Base-by-base conservation (phyloP, 2,329 filamentous ascomycete species). In the Cucurbitaria berberidis region DNA sequence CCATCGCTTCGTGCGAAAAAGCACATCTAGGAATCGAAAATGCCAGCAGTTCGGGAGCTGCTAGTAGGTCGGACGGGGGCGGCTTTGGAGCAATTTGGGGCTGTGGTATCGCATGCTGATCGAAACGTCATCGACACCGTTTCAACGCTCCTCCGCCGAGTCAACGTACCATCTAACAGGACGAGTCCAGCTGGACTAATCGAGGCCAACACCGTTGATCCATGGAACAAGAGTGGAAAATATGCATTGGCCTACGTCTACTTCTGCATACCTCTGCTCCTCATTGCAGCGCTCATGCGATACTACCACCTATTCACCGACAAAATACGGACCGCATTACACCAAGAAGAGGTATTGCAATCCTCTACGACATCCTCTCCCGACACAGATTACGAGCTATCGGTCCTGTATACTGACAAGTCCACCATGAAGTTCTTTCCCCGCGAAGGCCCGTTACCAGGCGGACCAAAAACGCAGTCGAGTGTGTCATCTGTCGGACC, bases 241-340 rank as follows among this genome's bases (percentile, higher is more conserved):
- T 96, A 97, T 77, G 91, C 84, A 2, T 78, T 91, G 45, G 91
- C 89, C 51, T 96, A 91, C 86, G 91, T 93, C 13, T 96, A 96
- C 75, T 96, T 96, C 68, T 87, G 89, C 46, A 74, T 96, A 43
- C 85, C 87, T 45, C 74, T 97, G 54, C 82, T 93, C 59, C 82
- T 84, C 24, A 67, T 85, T 48, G 86, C 93, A 4, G 78, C 89
- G 10, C 67, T 88, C 10, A 80, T 93, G 70, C 86, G 91, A 62
- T 82, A 90, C 70, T 96, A 93, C 81, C 89, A 96, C 75, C 87
- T 89, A 63, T 96, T 91, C 88, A 91, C 93, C 65, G 93, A 97
- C 79, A 96, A 95, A 78, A 91, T 96, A 62, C 86, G 93, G 62
- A 90, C 93, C 63, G 93, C 91, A 58, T 85, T 95, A 55, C 90